Percentiles rank a stretch among this genome's conserved stretches.
Evolutionary conservation across 192 early-diverging fungal species (phyloP).

Genomic region (Entomortierella lignicola): DNA sequence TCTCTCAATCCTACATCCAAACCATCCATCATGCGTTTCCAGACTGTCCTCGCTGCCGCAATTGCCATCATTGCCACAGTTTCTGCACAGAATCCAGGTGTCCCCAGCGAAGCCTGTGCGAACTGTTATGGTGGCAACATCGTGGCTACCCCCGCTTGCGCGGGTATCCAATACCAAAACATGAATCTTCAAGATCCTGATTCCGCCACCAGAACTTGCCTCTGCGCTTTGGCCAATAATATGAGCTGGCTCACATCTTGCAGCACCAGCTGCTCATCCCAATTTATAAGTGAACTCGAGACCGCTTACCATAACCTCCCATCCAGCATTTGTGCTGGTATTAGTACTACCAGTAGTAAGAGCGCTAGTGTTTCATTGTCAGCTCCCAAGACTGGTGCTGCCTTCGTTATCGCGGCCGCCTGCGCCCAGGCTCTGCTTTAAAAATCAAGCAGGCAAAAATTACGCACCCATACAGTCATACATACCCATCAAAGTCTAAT

Average conservation of each 20-base stretch:
- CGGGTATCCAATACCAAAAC: neutral
- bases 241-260: neutral
- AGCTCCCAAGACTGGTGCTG: constrained; percentile 9
- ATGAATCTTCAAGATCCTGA: neutral
- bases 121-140: neutral
- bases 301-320: neutral
- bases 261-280: neutral
- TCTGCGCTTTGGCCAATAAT: neutral
- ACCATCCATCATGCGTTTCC: constrained; percentile 25
- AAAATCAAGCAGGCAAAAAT: too few species aligned
- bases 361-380: neutral
- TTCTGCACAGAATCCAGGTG: constrained; percentile 1
- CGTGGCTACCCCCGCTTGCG: neutral
- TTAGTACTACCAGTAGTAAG: neutral
- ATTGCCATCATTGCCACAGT: constrained; percentile 3
- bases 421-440: neutral
- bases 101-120: neutral
- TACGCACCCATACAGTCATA: too few species aligned
- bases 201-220: neutral
- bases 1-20: neutral
- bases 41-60: constrained; percentile 4
- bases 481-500: too few species aligned
- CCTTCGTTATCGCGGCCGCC: neutral
- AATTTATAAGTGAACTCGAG: neutral
- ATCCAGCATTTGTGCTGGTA: neutral